Evolutionary conservation across 371 early-diverging fungal genomes (phyloP).

Genomic region (Rhizopus delemar): DNA sequence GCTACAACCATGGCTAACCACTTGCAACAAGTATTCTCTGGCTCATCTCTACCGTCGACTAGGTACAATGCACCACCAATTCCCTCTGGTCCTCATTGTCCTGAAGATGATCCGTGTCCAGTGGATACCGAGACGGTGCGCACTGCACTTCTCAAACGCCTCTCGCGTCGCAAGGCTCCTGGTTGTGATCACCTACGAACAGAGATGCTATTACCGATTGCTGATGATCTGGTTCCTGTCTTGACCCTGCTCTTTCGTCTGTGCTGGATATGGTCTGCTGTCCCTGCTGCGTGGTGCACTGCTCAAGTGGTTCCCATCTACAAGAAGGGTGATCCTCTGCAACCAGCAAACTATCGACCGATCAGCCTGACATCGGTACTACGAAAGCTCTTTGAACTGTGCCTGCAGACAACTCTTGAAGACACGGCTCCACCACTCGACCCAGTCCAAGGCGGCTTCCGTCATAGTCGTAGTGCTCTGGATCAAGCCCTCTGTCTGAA

Average conservation of each 20-base stretch:
- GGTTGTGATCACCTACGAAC: constrained; percentile 26
- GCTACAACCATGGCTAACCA: constrained; percentile 12
- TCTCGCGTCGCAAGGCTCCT: constrained; percentile 22
- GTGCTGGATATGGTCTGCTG: constrained; percentile 28
- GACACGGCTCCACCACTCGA: constrained; percentile 19
- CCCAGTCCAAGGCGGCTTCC: constrained; percentile 39
- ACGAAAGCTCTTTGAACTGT: constrained; percentile 25
- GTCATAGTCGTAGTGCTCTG: constrained; percentile 22
- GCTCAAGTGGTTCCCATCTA: constrained; percentile 23
- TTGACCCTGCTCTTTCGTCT: constrained; percentile 10
- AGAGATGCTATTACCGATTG: constrained; percentile 30
- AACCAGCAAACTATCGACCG: constrained; percentile 25
- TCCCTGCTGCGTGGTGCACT: constrained; percentile 16
- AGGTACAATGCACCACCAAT: background rate
- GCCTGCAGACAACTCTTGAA: constrained; percentile 1
- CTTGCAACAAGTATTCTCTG: constrained; percentile 7
- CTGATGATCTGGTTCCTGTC: background rate
- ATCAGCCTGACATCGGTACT: constrained; percentile 27
- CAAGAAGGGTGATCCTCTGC: constrained; percentile 23
- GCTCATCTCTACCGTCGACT: background rate
- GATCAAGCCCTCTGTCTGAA: constrained; percentile 32
- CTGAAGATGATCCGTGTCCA: background rate
- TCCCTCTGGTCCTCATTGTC: constrained; percentile 4
- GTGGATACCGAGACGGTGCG: background rate
- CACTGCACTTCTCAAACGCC: background rate